These are phyloP conservation scores for Metschnikowia noctiluminum DNA, from an alignment of 805 yeast species.

Conservation along the genomic window DNA sequence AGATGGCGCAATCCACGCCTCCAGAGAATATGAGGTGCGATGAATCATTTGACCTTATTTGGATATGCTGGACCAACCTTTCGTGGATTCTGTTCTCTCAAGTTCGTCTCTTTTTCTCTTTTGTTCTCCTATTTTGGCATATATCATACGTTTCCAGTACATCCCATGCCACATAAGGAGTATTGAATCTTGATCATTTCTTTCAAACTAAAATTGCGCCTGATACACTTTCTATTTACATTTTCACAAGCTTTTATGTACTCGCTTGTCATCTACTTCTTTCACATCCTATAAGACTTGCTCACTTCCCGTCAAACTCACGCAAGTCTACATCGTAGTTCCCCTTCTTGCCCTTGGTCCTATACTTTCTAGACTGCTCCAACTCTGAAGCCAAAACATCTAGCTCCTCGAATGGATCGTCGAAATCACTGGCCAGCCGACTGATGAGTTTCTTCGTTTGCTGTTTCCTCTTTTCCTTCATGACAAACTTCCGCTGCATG, in stretches of 20 bases:
- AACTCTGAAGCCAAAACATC: conserved; percentile 24
- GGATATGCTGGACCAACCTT: too few species aligned
- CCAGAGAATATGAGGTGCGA: too few species aligned
- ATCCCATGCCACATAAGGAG: too few species aligned
- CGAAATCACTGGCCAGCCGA: conserved; percentile 14
- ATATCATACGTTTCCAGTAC: too few species aligned
- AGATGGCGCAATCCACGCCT: too few species aligned
- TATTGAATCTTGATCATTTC: too few species aligned
- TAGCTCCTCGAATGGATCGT: conserved; percentile 16
- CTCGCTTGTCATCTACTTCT: not conserved
- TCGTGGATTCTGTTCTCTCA: too few species aligned
- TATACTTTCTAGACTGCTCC: conserved; percentile 33
- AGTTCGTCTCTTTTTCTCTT: too few species aligned
- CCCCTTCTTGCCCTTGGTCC: conserved; percentile 28
- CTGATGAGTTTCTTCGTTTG: conserved; percentile 18
- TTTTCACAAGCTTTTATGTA: not conserved
- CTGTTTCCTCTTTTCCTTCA: conserved; percentile 19
- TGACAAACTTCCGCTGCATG: conserved; percentile 35
- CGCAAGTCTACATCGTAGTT: conserved; percentile 22
- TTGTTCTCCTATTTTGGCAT: too few species aligned
- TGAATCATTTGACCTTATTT: too few species aligned
- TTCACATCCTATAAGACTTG: not conserved
- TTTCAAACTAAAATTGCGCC: too few species aligned
- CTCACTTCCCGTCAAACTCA: conserved; percentile 16
- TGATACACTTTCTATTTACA: too few species aligned